Percentiles rank a stretch among this genome's conserved stretches.
Evolutionary conservation across 768 basidiomycete species (phyloP).

Genomic region (Boletus vermiculosoides): DNA sequence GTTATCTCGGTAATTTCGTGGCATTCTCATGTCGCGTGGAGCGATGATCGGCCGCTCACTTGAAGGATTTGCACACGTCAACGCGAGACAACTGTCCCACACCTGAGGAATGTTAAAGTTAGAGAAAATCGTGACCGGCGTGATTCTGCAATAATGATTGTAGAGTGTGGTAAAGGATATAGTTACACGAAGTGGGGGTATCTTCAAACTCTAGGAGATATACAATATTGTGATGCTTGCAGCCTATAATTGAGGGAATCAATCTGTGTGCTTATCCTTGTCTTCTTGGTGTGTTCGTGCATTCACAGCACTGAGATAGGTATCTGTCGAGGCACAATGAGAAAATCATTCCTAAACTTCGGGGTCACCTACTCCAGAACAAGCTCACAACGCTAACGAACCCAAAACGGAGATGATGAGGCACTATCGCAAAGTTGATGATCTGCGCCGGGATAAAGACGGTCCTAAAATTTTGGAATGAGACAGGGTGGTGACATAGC

Average conservation of each 20-base stretch:
- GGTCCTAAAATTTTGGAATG: conserved; percentile 40
- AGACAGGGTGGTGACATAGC: background rate
- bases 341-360: background rate
- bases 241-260: background rate
- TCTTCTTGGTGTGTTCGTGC: conserved; percentile 24
- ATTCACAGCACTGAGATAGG: conserved; percentile 61
- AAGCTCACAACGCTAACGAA: conserved; percentile 74
- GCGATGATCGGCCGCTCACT: background rate
- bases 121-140: background rate
- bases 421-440: conserved; percentile 76
- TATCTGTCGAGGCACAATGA: conserved; percentile 39
- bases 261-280: conserved; percentile 1
- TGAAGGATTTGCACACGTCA: background rate
- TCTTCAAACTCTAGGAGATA: conserved; percentile 11
- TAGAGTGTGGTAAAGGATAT: background rate
- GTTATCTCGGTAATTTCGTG: background rate
- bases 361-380: conserved; percentile 68
- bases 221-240: background rate
- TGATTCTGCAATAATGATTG: background rate
- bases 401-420: conserved; percentile 73
- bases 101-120: background rate
- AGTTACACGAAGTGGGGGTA: conserved; percentile 11
- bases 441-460: conserved; percentile 77
- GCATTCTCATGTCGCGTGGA: background rate
- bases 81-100: background rate